These are phyloP conservation scores for Aquilaria sinensis DNA, from an alignment of 345 rosid species.

Conservation along the genomic window DNA sequence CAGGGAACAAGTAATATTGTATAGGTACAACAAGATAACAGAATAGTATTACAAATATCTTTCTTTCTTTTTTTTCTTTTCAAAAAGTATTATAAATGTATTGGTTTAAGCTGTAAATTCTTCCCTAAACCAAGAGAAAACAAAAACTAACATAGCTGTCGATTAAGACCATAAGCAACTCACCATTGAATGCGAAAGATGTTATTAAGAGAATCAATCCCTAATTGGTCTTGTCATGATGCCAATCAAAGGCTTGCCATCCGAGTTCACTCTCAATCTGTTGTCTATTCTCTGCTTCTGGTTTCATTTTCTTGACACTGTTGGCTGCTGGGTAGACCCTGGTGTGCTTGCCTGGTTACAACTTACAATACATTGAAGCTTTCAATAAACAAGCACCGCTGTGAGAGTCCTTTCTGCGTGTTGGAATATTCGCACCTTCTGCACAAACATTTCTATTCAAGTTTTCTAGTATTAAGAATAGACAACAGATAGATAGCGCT, in stretches of 20 bases:
- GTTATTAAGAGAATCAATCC: too few species aligned
- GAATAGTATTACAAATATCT: too few species aligned
- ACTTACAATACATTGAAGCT: constrained; percentile 16
- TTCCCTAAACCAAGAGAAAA: too few species aligned
- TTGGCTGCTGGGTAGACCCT: not conserved
- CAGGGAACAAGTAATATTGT: constrained; percentile 10
- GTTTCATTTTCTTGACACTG: constrained; percentile 21
- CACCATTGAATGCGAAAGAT: too few species aligned
- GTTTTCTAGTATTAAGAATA: not conserved
- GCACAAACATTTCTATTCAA: constrained; percentile 11
- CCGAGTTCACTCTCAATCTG: not conserved
- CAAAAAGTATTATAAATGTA: too few species aligned
- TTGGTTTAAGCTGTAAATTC: too few species aligned
- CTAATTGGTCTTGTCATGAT: too few species aligned
- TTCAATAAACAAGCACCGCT: constrained; percentile 11
- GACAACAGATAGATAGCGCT: not conserved
- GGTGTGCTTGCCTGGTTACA: not conserved
- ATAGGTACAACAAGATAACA: too few species aligned
- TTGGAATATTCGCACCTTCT: constrained; percentile 10
- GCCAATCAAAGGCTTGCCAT: not conserved
- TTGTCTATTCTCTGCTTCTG: constrained; percentile 4
- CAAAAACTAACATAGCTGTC: too few species aligned
- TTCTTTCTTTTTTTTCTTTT: too few species aligned
- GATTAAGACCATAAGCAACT: too few species aligned
- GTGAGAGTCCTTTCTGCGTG: constrained; percentile 10